These are phyloP conservation scores for Limonium bicolor DNA, from an alignment of 148 eudicot species.

Conservation along the genomic window DNA sequence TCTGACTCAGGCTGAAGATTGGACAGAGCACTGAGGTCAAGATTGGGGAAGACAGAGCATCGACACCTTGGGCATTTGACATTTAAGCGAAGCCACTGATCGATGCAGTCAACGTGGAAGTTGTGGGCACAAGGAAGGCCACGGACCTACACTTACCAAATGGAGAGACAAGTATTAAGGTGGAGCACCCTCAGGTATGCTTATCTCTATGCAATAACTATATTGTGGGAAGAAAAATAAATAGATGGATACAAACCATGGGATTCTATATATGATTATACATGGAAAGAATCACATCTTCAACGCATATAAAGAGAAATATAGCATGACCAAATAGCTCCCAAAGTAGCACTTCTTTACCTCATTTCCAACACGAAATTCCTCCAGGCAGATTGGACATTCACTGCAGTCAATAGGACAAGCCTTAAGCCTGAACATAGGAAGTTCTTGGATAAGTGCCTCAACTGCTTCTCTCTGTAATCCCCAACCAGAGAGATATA, in stretches of 20 bases:
- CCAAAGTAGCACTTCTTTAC: slow-evolving; percentile 24
- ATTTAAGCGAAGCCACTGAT: slow-evolving; percentile 86
- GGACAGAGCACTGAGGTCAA: slow-evolving; percentile 79
- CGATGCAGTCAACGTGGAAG: slow-evolving; percentile 92
- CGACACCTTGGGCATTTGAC: slow-evolving; percentile 96
- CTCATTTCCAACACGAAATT: slow-evolving; percentile 86
- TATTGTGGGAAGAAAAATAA: too few species aligned
- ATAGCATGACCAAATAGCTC: too few species aligned
- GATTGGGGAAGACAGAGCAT: slow-evolving; percentile 84
- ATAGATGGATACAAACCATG: too few species aligned
- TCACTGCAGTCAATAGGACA: slow-evolving; percentile 96
- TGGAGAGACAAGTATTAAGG: too few species aligned
- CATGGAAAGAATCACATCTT: too few species aligned
- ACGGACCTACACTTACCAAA: too few species aligned
- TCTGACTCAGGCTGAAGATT: slow-evolving; percentile 58
- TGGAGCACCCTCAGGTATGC: too few species aligned
- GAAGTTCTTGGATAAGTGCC: slow-evolving; percentile 91
- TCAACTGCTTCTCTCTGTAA: slow-evolving; percentile 91
- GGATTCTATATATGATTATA: too few species aligned
- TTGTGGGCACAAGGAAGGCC: slow-evolving; percentile 98
- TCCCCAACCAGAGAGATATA: background rate
- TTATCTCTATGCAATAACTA: too few species aligned
- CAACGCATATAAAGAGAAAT: too few species aligned
- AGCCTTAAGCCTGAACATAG: slow-evolving; percentile 72
- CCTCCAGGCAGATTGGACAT: slow-evolving; percentile 95